Percentiles rank a stretch among this genome's conserved stretches.
phyloP scores from a whole-genome alignment of 2,329 filamentous ascomycete species.

The Aspergillus oerlinghausenensis region DNA sequence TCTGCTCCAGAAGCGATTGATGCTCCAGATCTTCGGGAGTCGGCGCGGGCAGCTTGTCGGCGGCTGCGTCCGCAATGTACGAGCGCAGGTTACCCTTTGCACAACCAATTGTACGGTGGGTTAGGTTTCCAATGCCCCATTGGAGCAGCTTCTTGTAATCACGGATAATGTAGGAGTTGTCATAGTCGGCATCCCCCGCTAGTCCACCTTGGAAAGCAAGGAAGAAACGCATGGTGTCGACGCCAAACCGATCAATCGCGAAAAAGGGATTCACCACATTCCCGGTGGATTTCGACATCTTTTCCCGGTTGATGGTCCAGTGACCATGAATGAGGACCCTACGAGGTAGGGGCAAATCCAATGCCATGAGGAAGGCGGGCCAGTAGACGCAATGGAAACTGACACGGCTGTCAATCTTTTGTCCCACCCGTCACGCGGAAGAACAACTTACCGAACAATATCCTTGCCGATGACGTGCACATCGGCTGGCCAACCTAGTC shows the following conservation, averaged over 20 bases:
- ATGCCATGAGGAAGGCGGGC: constrained; percentile 90
- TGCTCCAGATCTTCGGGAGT: constrained; percentile 31
- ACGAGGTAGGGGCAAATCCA: constrained; percentile 72
- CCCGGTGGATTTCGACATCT: constrained; percentile 95
- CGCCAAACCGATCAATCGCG: constrained; percentile 80
- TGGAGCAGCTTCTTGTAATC: constrained; percentile 77
- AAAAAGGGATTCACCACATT: constrained; percentile 95
- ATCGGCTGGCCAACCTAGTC: constrained; percentile 80
- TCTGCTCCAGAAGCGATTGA: constrained; percentile 36
- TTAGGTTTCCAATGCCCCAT: constrained; percentile 73
- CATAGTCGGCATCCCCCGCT: constrained; percentile 74
- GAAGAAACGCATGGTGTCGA: constrained; percentile 86
- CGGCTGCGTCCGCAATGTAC: constrained; percentile 46
- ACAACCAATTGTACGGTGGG: constrained; percentile 63
- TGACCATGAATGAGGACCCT: constrained; percentile 85
- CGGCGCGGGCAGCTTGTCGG: constrained; percentile 26
- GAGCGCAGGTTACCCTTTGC: constrained; percentile 65
- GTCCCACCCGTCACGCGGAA: background rate
- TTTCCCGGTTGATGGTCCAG: constrained; percentile 86
- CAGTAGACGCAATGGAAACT: constrained; percentile 95
- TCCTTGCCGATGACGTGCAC: constrained; percentile 94
- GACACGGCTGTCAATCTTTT: constrained; percentile 14
- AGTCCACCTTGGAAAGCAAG: constrained; percentile 77
- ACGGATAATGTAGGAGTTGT: constrained; percentile 68
- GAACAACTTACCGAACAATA: constrained; percentile 61